A percentile compares a stretch with the other conserved stretches of the same genome.
Conservation (phyloP, 2,329 filamentous ascomycete species). For the Ampelomyces quisqualis region DNA sequence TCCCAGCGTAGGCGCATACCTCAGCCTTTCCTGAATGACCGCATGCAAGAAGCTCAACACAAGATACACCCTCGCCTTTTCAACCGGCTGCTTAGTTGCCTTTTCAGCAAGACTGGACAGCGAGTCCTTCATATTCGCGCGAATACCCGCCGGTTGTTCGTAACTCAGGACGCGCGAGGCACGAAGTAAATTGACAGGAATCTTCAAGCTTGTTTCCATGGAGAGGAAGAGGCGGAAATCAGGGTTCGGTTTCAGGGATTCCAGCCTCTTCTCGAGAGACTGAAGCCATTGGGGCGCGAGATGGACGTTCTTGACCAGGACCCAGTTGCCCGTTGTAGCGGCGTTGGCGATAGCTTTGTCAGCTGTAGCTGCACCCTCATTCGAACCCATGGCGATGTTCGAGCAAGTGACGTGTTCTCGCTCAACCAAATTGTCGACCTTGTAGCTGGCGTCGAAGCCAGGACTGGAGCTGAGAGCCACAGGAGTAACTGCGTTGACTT, state of each 20-base stretch:
- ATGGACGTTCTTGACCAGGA: constrained; percentile 98
- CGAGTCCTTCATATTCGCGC: constrained; percentile 98
- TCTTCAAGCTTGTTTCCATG: constrained; percentile 96
- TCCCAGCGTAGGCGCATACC: constrained; percentile 88
- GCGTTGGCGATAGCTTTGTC: constrained; percentile 95
- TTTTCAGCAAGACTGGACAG: constrained; percentile 77
- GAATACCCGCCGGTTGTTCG: constrained; percentile 93
- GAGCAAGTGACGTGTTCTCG: constrained; percentile 79
- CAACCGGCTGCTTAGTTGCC: constrained; percentile 79
- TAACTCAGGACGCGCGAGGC: constrained; percentile 95
- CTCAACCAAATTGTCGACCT: constrained; percentile 93
- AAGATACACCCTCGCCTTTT: constrained; percentile 86
- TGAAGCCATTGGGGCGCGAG: constrained; percentile 94
- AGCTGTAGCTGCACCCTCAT: constrained; percentile 85
- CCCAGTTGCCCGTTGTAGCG: constrained; percentile 90
- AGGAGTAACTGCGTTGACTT: constrained; percentile 80
- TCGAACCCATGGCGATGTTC: constrained; percentile 98
- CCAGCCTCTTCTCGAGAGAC: constrained; percentile 94
- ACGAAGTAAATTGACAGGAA: constrained; percentile 90
- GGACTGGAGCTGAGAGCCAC: constrained; percentile 92
- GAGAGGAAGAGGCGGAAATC: constrained; percentile 95
- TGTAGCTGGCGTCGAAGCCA: constrained; percentile 98
- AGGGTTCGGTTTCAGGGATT: constrained; percentile 87
- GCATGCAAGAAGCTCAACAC: constrained; percentile 93
- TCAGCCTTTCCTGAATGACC: constrained; percentile 88